Percentiles rank a stretch among this genome's conserved stretches.
These are phyloP conservation scores for Carex arenaria DNA, from an alignment of 202 grass and related monocot species.

Conservation along the genomic window DNA sequence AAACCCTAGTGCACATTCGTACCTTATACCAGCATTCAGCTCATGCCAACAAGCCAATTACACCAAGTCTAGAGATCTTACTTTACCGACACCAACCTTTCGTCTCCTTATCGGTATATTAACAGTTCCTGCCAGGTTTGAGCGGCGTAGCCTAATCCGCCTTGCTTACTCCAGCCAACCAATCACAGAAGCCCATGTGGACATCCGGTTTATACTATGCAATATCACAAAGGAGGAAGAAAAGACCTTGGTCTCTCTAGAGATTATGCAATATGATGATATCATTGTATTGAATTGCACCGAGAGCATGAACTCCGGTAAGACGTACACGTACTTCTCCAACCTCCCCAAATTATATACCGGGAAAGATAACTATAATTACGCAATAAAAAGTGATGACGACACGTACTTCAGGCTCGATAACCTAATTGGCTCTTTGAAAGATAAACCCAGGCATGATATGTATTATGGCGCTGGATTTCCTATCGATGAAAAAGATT, in stretches of 20 bases:
- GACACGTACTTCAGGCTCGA: constrained; percentile 59
- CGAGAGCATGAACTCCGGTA: constrained; percentile 33
- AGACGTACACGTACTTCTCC: constrained; percentile 24
- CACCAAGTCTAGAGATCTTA: neutral
- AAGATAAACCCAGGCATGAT: constrained; percentile 34
- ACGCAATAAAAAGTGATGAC: constrained; percentile 66
- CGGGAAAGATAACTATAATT: constrained; percentile 43
- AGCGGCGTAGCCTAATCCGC: constrained; percentile 29
- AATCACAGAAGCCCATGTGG: neutral
- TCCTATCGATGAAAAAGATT: constrained; percentile 29
- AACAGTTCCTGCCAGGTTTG: constrained; percentile 9
- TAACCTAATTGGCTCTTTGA: constrained; percentile 38
- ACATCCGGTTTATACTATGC: constrained; percentile 30
- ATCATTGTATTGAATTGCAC: constrained; percentile 31
- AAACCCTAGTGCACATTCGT: neutral
- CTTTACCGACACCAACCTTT: neutral
- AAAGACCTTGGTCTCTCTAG: constrained; percentile 3
- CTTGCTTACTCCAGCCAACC: constrained; percentile 25
- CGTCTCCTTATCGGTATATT: constrained; percentile 30
- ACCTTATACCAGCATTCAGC: neutral
- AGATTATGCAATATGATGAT: constrained; percentile 28
- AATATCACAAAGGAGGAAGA: constrained; percentile 28
- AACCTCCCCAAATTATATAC: constrained; percentile 19
- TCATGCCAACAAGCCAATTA: neutral
- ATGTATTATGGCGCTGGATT: constrained; percentile 57